These are phyloP conservation scores for Cinnamomum chago DNA, from an alignment of 164 flowering plant species.

Conservation along the genomic window DNA sequence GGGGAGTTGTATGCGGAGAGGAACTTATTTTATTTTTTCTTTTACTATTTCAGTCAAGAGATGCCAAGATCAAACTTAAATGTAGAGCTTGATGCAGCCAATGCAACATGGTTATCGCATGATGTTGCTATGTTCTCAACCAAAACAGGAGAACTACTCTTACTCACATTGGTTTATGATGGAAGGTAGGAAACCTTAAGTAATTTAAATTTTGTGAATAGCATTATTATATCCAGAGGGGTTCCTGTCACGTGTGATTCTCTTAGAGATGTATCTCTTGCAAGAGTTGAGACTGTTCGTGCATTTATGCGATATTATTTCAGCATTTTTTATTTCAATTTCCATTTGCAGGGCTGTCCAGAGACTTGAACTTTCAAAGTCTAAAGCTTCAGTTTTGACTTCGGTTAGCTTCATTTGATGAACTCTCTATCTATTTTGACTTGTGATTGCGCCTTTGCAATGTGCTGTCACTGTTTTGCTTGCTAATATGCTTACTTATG, in stretches of 20 bases:
- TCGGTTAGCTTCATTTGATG: slow-evolving; percentile 56
- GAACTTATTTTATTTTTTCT: neutral
- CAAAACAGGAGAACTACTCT: slow-evolving; percentile 85
- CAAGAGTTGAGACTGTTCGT: neutral
- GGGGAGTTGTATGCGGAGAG: no score
- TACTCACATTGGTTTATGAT: slow-evolving; percentile 81
- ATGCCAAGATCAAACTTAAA: slow-evolving; percentile 72
- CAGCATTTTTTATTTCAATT: neutral
- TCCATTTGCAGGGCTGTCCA: slow-evolving; percentile 68
- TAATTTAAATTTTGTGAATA: neutral
- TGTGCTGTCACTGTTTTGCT: neutral
- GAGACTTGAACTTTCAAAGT: slow-evolving; percentile 88
- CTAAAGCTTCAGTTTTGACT: slow-evolving; percentile 90
- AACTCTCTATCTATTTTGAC: neutral
- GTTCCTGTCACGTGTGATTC: neutral
- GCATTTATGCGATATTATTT: neutral
- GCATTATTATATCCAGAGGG: neutral
- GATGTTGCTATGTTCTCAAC: slow-evolving; percentile 92
- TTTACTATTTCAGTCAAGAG: slow-evolving; percentile 61
- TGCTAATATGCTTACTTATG: slow-evolving; percentile 1
- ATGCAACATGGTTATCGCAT: slow-evolving; percentile 75
- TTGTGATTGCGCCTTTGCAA: neutral
- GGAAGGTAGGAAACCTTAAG: slow-evolving; percentile 57
- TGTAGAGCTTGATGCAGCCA: slow-evolving; percentile 95
- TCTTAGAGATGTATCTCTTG: neutral